Evolutionary conservation across 352 stramenopile genomes (phyloP).

Genomic region (Stephanocyclus meneghinianus): DNA sequence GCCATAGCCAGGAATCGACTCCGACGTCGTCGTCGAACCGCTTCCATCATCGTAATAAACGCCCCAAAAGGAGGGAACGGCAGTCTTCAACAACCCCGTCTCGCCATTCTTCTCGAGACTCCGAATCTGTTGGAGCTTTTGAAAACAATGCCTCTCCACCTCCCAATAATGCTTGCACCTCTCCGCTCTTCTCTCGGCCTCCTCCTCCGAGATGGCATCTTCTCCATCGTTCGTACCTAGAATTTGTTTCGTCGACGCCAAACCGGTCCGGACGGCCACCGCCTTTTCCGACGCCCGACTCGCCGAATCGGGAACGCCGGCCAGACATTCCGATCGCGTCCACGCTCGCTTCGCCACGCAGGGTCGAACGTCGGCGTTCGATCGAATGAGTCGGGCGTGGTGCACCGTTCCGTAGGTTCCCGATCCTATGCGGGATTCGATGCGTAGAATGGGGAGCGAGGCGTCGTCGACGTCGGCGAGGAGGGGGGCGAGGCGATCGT

Average conservation of each 20-base stretch:
- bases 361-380: constrained; percentile 7
- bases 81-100: neutral
- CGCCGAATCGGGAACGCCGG: constrained; percentile 6
- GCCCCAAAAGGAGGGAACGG: constrained; percentile 27
- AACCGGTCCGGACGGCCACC: constrained; percentile 21
- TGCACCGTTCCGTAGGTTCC: constrained; percentile 39
- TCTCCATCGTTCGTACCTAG: neutral
- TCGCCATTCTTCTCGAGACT: constrained; percentile 6
- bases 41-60: constrained; percentile 31
- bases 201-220: neutral
- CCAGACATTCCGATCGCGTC: constrained; percentile 19
- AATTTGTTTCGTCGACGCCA: constrained; percentile 12
- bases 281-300: neutral
- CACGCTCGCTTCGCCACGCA: constrained; percentile 39
- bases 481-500: too few species aligned
- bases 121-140: constrained; percentile 46
- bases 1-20: constrained; percentile 23
- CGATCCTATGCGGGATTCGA: constrained; percentile 21
- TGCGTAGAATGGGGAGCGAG: constrained; percentile 16
- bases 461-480: neutral
- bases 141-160: constrained; percentile 69
- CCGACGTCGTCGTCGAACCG: neutral
- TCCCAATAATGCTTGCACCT: constrained; percentile 73
- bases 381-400: constrained; percentile 15
- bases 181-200: constrained; percentile 40